Evolutionary conservation across 371 early-diverging fungal genomes (phyloP).

Genomic region (Basidiobolus meristosporus): DNA sequence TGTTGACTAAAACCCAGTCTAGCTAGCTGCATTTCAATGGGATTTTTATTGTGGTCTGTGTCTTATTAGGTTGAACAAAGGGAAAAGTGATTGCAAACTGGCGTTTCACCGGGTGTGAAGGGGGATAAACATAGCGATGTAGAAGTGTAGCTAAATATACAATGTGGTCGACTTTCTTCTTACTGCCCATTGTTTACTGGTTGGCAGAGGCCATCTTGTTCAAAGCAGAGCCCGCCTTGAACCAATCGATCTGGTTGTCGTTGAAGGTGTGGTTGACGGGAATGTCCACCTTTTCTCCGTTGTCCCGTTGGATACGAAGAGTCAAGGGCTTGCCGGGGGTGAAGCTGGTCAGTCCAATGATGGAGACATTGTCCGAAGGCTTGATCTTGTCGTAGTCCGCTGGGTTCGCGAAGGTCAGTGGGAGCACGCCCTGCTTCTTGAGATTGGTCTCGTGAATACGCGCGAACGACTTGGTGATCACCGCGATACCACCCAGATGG

Average conservation of each 20-base stretch:
- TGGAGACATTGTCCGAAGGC: slow-evolving; percentile 47
- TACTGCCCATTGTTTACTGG: no score
- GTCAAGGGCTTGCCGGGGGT: slow-evolving; percentile 52
- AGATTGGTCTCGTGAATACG: slow-evolving; percentile 98
- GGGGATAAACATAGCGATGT: no score
- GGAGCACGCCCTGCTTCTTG: no score
- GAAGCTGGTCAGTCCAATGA: slow-evolving; percentile 57
- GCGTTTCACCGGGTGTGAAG: no score
- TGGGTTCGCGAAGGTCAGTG: slow-evolving; percentile 83
- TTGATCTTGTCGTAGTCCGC: slow-evolving; percentile 69
- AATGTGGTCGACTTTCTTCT: no score
- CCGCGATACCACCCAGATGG: slow-evolving; percentile 63
- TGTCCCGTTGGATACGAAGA: slow-evolving; percentile 38
- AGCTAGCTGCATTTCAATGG: no score
- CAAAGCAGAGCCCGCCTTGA: slow-evolving; percentile 86
- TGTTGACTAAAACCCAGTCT: no score
- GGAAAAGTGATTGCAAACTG: no score
- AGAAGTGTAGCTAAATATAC: no score
- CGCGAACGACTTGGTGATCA: slow-evolving; percentile 86
- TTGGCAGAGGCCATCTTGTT: slow-evolving; percentile 65
- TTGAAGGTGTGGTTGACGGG: no score
- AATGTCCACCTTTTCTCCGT: slow-evolving; percentile 57
- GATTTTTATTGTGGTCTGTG: no score
- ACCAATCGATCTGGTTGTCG: slow-evolving; percentile 92
- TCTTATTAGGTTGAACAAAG: no score